These are phyloP conservation scores for Ganoderma resinaceum DNA, from an alignment of 1,284 basidiomycete genomes.

Conservation along the genomic window DNA sequence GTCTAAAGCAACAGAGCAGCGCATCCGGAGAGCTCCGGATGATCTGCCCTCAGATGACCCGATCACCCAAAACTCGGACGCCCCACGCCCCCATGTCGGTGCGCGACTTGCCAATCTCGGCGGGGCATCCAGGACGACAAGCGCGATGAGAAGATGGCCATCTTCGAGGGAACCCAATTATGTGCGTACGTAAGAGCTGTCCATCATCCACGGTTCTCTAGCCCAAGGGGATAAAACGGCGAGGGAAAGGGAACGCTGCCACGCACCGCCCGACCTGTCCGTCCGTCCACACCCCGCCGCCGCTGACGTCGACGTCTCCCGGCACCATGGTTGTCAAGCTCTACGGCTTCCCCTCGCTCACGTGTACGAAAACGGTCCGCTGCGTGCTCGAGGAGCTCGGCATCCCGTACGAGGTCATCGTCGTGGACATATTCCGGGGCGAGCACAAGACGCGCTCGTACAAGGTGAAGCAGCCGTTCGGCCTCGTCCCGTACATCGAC, in stretches of 20 bases:
- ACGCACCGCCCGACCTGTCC: slow-evolving; percentile 2
- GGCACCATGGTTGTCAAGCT: slow-evolving; percentile 58
- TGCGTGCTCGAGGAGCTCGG: slow-evolving; percentile 56
- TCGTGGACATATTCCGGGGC: slow-evolving; percentile 49
- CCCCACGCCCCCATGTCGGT: neutral
- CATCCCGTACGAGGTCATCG: slow-evolving; percentile 55
- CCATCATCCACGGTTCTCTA: neutral
- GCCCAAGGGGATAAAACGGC: neutral
- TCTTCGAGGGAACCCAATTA: neutral
- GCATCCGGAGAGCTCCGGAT: neutral
- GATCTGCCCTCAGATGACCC: neutral
- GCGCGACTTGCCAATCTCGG: neutral
- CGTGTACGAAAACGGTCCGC: slow-evolving; percentile 55
- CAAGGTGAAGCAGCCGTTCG: slow-evolving; percentile 64
- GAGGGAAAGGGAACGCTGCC: neutral
- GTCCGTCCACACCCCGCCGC: neutral
- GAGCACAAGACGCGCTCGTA: slow-evolving; percentile 56
- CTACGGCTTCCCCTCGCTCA: slow-evolving; percentile 48
- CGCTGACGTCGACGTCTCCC: slow-evolving; percentile 18
- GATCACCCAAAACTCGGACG: neutral
- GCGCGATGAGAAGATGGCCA: neutral
- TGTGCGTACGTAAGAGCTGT: neutral
- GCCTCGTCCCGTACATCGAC: slow-evolving; percentile 67
- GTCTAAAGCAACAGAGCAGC: neutral
- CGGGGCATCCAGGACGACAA: neutral